Base-by-base conservation (phyloP, 2,329 filamentous ascomycete genomes). In the Albifimbria verrucaria region DNA sequence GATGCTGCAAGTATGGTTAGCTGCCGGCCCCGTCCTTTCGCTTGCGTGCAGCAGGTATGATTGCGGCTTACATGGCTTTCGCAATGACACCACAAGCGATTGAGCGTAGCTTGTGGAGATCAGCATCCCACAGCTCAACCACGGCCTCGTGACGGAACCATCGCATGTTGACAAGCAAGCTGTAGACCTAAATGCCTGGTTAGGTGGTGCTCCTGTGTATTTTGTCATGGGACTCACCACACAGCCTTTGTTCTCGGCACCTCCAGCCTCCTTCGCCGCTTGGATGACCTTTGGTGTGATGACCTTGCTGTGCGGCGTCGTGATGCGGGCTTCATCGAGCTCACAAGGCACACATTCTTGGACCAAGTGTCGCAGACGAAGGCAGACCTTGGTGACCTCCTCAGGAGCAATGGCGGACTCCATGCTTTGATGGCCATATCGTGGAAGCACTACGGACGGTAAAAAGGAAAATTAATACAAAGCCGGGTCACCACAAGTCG, bases 321-420 rank as follows among this genome's bases (percentile, higher is more conserved):
- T 94, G 65, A 99, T 79, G 52, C 82, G 77, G 5, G 78, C 78
- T 65, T 90, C 85, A 53, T 94, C 87, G 39, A 99, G 79, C 70
- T 99, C 94, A 75, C 90, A 97, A 1, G 93, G 90, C 23, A 99
- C 83, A 52, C 92, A 87, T 68, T 92, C 83, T 71, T 96, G 92
- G 63, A 99, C 86, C 61, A 96, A 85, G 67, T 95, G 91, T 63
- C 93, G 95, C 58, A 99, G 78, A 53, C 92, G 90, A 17, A 99
- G 81, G 23, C 92, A 93, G 52, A 95, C 81, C 68, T 92, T 92
- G 56, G 93, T 97, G 56, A 97, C 92, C 63, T 94, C 88, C 55
- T 81, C 78, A 12, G 92, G 79, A 1, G 90, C 83, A 32, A 93
- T 85, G 24, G 88, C 85, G 11, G 89, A 86, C 42, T 84, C 72